Conservation (phyloP, 768 basidiomycete species). For the Phylloporus sp. region DNA sequence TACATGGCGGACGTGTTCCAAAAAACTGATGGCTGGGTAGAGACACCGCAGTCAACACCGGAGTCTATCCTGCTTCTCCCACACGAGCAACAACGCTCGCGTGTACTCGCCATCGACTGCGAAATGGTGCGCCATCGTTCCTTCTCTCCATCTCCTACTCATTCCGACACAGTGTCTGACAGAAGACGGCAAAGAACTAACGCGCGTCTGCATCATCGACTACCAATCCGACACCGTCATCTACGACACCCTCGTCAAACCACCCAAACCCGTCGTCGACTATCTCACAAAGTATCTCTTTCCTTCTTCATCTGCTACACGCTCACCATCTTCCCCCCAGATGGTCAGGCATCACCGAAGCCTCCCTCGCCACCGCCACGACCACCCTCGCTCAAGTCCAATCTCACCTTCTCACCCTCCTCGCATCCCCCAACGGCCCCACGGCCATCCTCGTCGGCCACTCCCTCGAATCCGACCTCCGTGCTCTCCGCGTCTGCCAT, state of each 20-base stretch:
- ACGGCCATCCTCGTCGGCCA: slow-evolving; percentile 88
- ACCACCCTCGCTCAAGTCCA: slow-evolving; percentile 82
- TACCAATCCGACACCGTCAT: slow-evolving; percentile 64
- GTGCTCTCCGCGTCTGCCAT: slow-evolving; percentile 82
- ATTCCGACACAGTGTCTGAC: slow-evolving; percentile 64
- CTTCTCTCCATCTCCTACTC: neutral
- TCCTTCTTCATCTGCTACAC: neutral
- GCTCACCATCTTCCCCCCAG: slow-evolving; percentile 31
- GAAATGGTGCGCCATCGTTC: slow-evolving; percentile 72
- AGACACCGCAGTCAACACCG: slow-evolving; percentile 56
- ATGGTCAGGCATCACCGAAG: slow-evolving; percentile 91
- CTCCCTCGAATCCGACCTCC: slow-evolving; percentile 91
- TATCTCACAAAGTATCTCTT: slow-evolving; percentile 79
- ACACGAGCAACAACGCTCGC: slow-evolving; percentile 33
- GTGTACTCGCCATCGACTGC: slow-evolving; percentile 86
- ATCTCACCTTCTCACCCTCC: slow-evolving; percentile 54
- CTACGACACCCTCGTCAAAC: slow-evolving; percentile 89
- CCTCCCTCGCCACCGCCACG: slow-evolving; percentile 59
- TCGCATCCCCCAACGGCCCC: slow-evolving; percentile 45
- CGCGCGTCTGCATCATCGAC: slow-evolving; percentile 82
- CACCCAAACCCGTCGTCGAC: slow-evolving; percentile 75
- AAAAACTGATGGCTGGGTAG: slow-evolving; percentile 70
- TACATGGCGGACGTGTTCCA: slow-evolving; percentile 73
- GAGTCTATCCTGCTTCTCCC: slow-evolving; percentile 30
- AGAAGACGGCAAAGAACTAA: slow-evolving; percentile 84